phyloP scores from a whole-genome alignment of 1,284 basidiomycete species.

The Schizophyllum amplum region DNA sequence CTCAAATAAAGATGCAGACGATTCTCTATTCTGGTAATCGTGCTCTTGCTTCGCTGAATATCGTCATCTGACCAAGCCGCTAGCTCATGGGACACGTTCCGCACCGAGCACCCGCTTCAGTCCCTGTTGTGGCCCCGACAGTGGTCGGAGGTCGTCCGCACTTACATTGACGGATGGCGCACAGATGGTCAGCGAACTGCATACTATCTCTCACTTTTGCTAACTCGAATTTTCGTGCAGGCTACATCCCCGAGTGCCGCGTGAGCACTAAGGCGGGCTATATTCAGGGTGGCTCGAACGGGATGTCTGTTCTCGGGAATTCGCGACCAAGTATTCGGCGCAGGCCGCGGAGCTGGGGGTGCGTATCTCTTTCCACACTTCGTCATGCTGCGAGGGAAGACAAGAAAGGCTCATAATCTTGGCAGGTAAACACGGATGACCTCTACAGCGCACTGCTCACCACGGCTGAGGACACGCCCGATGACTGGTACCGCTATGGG shows the following conservation, averaged over 20 bases:
- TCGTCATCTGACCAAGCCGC: background rate
- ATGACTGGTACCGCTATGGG: constrained; percentile 39
- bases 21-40: constrained; percentile 36
- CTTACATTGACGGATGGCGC: constrained; percentile 44
- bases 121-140: constrained; percentile 34
- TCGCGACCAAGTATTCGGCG: constrained; percentile 36
- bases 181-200: constrained; percentile 25
- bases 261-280: constrained; percentile 41
- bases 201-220: background rate
- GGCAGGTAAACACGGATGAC: constrained; percentile 24
- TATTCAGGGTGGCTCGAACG: constrained; percentile 40
- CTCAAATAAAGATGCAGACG: constrained; percentile 12
- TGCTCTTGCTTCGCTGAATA: background rate
- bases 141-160: constrained; percentile 37
- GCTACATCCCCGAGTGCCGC: constrained; percentile 40
- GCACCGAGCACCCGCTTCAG: constrained; percentile 38
- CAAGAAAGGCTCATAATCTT: background rate
- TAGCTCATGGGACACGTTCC: constrained; percentile 46
- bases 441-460: constrained; percentile 41
- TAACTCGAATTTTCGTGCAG: constrained; percentile 8
- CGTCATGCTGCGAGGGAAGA: no score
- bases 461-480: constrained; percentile 37
- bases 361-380: constrained; percentile 9
- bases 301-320: constrained; percentile 46
- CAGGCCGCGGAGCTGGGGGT: constrained; percentile 31